Percentiles rank a stretch among this genome's conserved stretches.
Evolutionary conservation across 2,329 filamentous ascomycete species (phyloP).

Genomic region (Verticillium nonalfalfae): DNA sequence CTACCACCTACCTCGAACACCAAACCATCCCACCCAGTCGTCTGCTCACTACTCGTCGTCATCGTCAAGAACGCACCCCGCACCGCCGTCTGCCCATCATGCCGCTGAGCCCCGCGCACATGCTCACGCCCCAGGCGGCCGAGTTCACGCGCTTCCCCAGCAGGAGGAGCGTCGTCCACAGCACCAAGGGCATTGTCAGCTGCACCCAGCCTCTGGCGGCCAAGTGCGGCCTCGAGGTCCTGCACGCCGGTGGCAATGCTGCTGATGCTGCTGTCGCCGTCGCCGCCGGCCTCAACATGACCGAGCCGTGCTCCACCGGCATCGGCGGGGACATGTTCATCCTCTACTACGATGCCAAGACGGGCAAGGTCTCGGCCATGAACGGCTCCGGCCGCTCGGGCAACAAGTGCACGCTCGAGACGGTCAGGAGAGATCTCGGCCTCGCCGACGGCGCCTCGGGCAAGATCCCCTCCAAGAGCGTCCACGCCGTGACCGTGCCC

Average conservation of each 20-base stretch:
- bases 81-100: constrained; percentile 21
- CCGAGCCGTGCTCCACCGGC: constrained; percentile 86
- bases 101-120: constrained; percentile 39
- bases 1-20: background rate
- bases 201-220: constrained; percentile 87
- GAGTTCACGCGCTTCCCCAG: constrained; percentile 65
- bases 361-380: constrained; percentile 73
- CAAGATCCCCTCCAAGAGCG: constrained; percentile 67
- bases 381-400: constrained; percentile 91
- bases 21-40: too few relatives aligned
- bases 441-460: constrained; percentile 49
- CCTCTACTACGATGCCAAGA: constrained; percentile 81
- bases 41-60: background rate
- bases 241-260: constrained; percentile 87
- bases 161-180: constrained; percentile 86
- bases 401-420: constrained; percentile 60
- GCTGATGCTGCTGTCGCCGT: constrained; percentile 40
- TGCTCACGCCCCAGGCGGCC: constrained; percentile 37
- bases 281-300: constrained; percentile 90
- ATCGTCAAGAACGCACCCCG: background rate
- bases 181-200: constrained; percentile 83
- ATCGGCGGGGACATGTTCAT: constrained; percentile 98
- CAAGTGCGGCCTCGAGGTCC: constrained; percentile 76
- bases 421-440: constrained; percentile 62
- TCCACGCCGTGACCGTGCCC: constrained; percentile 79